A percentile compares a stretch with the other conserved stretches of the same genome.
These are phyloP conservation scores for Tetraselmis chui DNA, from an alignment of 139 green algal species.

Conservation along the genomic window DNA sequence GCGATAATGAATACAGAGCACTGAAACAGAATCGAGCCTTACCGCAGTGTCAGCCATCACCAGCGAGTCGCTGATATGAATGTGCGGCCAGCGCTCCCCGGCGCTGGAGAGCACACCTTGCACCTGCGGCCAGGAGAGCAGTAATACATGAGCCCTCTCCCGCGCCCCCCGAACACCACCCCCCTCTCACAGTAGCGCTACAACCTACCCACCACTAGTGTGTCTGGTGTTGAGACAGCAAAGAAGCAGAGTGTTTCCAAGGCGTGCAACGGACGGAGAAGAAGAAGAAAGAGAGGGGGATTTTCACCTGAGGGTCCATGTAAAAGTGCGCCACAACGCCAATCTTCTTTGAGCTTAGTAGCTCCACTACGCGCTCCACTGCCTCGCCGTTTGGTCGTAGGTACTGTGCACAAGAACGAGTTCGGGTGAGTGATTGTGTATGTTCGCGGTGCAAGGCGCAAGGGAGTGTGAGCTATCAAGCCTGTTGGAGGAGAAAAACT, in stretches of 20 bases:
- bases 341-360: slow-evolving; percentile 77
- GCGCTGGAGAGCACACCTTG: slow-evolving; percentile 84
- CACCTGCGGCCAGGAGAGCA: slow-evolving; percentile 34
- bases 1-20: no score
- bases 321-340: slow-evolving; percentile 99
- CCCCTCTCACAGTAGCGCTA: background rate
- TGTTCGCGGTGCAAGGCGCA: no score
- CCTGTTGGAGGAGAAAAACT: no score
- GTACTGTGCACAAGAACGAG: slow-evolving; percentile 48
- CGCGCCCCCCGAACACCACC: background rate
- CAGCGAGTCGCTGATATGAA: slow-evolving; percentile 91
- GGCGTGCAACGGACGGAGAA: no score
- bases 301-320: slow-evolving; percentile 91
- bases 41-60: slow-evolving; percentile 86
- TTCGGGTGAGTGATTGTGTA: no score
- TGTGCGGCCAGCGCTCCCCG: slow-evolving; percentile 79
- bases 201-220: background rate
- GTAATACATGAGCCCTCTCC: background rate
- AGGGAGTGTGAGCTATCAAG: no score
- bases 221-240: no score
- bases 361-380: slow-evolving; percentile 41
- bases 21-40: no score
- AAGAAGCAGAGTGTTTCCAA: no score
- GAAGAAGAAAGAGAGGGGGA: no score
- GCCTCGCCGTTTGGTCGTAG: slow-evolving; percentile 42